phyloP scores from a whole-genome alignment of 257 asterid species.

The Solanum pinnatisectum region DNA sequence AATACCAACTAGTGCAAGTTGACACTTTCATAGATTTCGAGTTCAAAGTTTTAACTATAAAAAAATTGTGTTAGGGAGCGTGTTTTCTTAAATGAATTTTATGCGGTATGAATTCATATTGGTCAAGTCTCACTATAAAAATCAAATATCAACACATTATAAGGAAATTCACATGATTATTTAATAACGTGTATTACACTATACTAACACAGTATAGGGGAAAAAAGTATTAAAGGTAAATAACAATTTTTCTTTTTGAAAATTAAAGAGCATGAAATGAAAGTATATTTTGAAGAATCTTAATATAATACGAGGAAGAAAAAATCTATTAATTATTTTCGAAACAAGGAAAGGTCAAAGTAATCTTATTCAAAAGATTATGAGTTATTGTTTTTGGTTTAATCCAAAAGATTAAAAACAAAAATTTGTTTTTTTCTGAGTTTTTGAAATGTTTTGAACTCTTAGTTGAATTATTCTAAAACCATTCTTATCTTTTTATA shows the following conservation, averaged over 20 bases:
- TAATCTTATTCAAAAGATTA: neutral
- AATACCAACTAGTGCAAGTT: neutral
- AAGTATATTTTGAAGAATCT: neutral
- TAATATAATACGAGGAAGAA: neutral
- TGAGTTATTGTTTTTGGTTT: neutral
- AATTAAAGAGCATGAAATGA: neutral
- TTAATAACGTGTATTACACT: neutral
- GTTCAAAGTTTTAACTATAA: neutral
- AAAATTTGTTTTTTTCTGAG: neutral
- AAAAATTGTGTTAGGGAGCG: fast-evolving
- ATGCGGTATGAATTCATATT: neutral
- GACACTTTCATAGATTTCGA: neutral
- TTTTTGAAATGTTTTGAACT: neutral
- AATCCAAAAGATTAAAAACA: neutral
- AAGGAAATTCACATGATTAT: neutral
- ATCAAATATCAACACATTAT: neutral
- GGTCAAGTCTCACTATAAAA: neutral
- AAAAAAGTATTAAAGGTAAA: neutral
- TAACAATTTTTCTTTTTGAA: neutral
- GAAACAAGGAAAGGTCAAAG: neutral
- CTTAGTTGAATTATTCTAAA: neutral
- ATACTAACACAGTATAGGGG: neutral
- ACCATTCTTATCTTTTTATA: neutral
- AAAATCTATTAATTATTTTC: neutral
- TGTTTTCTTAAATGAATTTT: neutral